Evolutionary conservation across 768 basidiomycete genomes (phyloP), one percentile per base, ranked within the genome.

Genomic region (Crucibulum laeve): DNA sequence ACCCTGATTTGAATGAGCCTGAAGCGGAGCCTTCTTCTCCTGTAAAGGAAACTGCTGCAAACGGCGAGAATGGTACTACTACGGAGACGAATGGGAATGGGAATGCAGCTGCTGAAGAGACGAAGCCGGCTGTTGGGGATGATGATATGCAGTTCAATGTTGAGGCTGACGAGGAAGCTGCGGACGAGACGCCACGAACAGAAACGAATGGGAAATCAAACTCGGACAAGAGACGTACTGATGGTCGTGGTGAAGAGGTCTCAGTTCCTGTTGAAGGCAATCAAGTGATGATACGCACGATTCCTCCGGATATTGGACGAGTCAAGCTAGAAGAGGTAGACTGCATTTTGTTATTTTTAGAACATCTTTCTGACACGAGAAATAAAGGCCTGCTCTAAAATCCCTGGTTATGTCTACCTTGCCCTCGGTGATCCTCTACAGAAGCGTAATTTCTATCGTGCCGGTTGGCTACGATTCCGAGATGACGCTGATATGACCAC

Each of bases 241-340:
- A 53, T 45, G 80, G 74, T 52, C 78, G 82, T 34, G 83, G 79
- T 5, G 84, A 91, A 57, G 90, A 92, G 57, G 70, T 83, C 45
- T 78, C 80, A 44, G 82, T 78, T 18, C 66, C 72, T 32, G 79
- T 86, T 13, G 88, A 91, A 54, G 89, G 87, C 18, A 90, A 89
- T 53, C 87, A 96, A 57, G 83, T 96, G 43, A 92, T 94, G 80
- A 93, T 96, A 57, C 82, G 92, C 46, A 93, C 91, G 14, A 92
- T 96, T 50, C 92, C 92, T 37, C 92, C 93, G 19, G 89, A 92
- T 51, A 92, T 93, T 54, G 88, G 89, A 23, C 82, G 93, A 25
- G 68, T 86, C 38, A 92, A 91, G 56, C 73, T 97, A 25, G 93
- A 97, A 69, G 88, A 91, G 64, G 92, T 94, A 46, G 17, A 48